These are phyloP conservation scores for Hamigera avellanea DNA, from an alignment of 495 filamentous ascomycete genomes.

Conservation along the genomic window DNA sequence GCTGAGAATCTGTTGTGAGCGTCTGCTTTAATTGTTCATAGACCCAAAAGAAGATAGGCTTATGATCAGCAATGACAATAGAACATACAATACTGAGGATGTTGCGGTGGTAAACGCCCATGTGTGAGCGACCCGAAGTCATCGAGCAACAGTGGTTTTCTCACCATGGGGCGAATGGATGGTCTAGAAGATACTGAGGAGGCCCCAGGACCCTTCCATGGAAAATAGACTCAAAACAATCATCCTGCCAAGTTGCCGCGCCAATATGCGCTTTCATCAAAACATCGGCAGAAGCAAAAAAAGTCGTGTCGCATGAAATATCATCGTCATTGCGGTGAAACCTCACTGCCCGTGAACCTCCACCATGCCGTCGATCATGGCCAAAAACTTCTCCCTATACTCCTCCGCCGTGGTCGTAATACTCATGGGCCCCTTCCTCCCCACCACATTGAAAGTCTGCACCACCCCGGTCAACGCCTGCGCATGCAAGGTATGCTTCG, in stretches of 20 bases:
- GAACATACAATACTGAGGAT: neutral
- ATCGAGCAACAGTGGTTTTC: no score
- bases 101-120: neutral
- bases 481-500: conserved; percentile 51
- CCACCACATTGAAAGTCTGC: conserved; percentile 46
- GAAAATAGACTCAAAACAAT: no score
- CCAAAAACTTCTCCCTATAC: conserved; percentile 52
- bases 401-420: conserved; percentile 57
- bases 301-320: no score
- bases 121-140: no score
- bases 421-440: conserved; percentile 50
- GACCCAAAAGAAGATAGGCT: neutral
- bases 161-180: no score
- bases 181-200: no score
- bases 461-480: conserved; percentile 50
- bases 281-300: no score
- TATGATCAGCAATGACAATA: conserved; percentile 1
- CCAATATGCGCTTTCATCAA: no score
- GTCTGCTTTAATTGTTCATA: neutral
- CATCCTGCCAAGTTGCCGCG: no score
- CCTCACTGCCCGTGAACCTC: conserved; percentile 24
- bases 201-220: no score
- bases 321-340: no score
- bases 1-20: no score
- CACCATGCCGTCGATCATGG: conserved; percentile 46